Evolutionary conservation across 2,329 filamentous ascomycete genomes (phyloP).

Genomic region (Fusarium ramigenum): DNA sequence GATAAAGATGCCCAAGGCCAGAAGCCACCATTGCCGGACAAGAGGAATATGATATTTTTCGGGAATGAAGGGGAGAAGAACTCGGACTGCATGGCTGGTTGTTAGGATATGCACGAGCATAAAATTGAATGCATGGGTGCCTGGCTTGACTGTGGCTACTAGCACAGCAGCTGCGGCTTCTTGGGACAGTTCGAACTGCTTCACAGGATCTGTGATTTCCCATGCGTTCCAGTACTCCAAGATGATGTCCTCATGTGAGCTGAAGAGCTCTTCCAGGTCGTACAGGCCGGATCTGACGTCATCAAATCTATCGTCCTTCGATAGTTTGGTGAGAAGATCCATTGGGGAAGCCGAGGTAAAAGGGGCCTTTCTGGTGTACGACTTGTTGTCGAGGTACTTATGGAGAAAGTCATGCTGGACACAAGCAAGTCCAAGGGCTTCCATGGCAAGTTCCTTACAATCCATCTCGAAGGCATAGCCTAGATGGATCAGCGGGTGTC

Average conservation of each 20-base stretch:
- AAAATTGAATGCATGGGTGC: slow-evolving; percentile 79
- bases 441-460: slow-evolving; percentile 86
- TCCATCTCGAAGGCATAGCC: slow-evolving; percentile 93
- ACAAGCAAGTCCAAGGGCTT: slow-evolving; percentile 78
- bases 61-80: slow-evolving; percentile 82
- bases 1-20: slow-evolving; percentile 82
- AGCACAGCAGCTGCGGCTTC: slow-evolving; percentile 69
- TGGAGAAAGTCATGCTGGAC: slow-evolving; percentile 68
- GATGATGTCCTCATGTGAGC: slow-evolving; percentile 73
- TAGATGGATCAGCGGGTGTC: slow-evolving; percentile 91
- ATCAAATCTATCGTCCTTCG: slow-evolving; percentile 75
- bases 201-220: slow-evolving; percentile 74
- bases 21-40: slow-evolving; percentile 89
- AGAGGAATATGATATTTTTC: slow-evolving; percentile 76
- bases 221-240: slow-evolving; percentile 94
- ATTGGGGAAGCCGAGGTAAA: slow-evolving; percentile 70
- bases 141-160: slow-evolving; percentile 66
- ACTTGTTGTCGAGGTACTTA: slow-evolving; percentile 75
- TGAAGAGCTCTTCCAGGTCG: slow-evolving; percentile 75
- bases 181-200: slow-evolving; percentile 79
- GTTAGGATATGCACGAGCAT: slow-evolving; percentile 85
- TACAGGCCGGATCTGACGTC: slow-evolving; percentile 62
- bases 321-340: slow-evolving; percentile 76
- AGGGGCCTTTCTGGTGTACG: slow-evolving; percentile 72
- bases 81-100: slow-evolving; percentile 86